A percentile compares a stretch with the other conserved stretches of the same genome.
Conservation (phyloP, 2,329 filamentous ascomycete species). For the Claviceps paspali region DNA sequence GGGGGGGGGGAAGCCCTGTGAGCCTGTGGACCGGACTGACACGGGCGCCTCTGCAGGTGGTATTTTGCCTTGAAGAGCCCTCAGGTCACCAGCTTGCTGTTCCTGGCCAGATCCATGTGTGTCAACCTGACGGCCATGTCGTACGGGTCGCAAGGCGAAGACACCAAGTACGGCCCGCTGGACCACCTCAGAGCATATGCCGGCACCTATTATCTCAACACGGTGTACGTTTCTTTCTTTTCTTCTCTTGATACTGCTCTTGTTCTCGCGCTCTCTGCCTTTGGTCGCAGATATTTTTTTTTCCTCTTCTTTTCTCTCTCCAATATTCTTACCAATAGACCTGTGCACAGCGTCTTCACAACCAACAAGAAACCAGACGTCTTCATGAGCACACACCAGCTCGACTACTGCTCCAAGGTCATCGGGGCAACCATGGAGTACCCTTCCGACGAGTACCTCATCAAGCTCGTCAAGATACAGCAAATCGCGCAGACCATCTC, state of each 20-base stretch:
- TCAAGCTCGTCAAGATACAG: conserved; percentile 31
- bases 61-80: conserved; percentile 33
- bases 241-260: background rate
- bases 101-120: conserved; percentile 31
- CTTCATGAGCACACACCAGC: conserved; percentile 29
- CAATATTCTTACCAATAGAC: too few relatives aligned
- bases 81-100: conserved; percentile 33
- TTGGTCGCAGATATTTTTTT: too few relatives aligned
- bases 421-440: conserved; percentile 27
- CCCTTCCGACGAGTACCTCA: conserved; percentile 27
- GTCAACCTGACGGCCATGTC: conserved; percentile 22
- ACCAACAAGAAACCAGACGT: conserved; percentile 32
- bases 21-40: too few relatives aligned
- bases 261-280: too few relatives aligned
- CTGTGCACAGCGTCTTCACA: conserved; percentile 21
- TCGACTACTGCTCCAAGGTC: conserved; percentile 27
- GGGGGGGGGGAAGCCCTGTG: too few relatives aligned
- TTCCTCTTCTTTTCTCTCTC: too few relatives aligned
- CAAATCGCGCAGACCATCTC: conserved; percentile 32
- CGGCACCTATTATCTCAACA: conserved; percentile 35
- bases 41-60: conserved; percentile 18
- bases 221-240: conserved; percentile 21
- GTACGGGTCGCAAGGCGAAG: conserved; percentile 12
- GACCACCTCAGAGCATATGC: conserved; percentile 32
- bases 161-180: conserved; percentile 16